phyloP scores from a whole-genome alignment of 352 stramenopile species.

The Pythium rhizo-oryzae region DNA sequence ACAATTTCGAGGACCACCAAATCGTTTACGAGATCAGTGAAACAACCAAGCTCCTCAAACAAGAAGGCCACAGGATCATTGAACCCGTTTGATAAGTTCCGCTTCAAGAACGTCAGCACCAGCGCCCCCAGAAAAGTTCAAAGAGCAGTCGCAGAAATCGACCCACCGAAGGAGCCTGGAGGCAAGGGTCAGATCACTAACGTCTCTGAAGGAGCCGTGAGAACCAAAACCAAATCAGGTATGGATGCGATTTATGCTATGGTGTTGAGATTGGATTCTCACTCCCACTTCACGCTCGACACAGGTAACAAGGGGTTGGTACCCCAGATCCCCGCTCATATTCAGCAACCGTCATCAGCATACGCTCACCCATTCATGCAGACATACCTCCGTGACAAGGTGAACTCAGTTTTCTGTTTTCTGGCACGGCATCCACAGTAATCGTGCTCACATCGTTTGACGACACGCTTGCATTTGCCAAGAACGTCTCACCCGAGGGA shows the following conservation, averaged over 20 bases:
- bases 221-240: not conserved
- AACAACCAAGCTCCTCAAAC: not conserved
- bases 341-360: not conserved
- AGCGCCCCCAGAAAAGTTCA: not conserved
- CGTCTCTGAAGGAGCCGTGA: not conserved
- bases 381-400: constrained; percentile 15
- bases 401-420: not conserved
- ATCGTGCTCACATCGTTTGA: not conserved
- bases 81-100: constrained; percentile 22
- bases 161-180: not conserved
- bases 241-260: too few relatives aligned
- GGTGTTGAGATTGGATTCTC: too few relatives aligned
- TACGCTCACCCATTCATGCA: constrained; percentile 15
- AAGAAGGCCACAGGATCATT: not conserved
- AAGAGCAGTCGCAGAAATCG: not conserved
- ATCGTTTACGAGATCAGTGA: not conserved
- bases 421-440: not conserved
- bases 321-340: not conserved
- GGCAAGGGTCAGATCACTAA: not conserved
- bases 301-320: too few relatives aligned
- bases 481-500: not conserved
- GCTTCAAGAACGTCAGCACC: constrained; percentile 7
- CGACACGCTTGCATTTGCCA: not conserved
- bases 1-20: not conserved
- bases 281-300: too few relatives aligned